Evolutionary conservation across 331 rosid genomes (phyloP).

Genomic region (Malus hybrid): DNA sequence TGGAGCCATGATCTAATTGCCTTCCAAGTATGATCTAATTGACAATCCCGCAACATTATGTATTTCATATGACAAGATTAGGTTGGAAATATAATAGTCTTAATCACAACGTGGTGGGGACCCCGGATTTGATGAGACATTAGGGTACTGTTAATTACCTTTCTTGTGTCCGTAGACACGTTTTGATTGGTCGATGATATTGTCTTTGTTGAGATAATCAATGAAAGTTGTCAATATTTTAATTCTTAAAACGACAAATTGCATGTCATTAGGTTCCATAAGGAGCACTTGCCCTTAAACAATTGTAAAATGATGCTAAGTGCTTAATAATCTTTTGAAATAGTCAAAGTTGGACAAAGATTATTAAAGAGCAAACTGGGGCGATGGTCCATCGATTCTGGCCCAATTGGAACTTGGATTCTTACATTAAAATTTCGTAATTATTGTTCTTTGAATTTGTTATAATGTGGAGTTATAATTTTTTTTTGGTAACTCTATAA

Average conservation of each 20-base stretch:
- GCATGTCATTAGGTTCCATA: conserved; percentile 16
- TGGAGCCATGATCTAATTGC: conserved; percentile 16
- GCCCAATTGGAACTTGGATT: no score
- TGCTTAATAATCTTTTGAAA: conserved; percentile 1
- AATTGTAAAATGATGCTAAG: conserved; percentile 5
- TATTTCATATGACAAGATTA: neutral
- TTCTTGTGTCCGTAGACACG: conserved; percentile 27
- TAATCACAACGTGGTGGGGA: conserved; percentile 26
- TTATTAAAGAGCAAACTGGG: neutral
- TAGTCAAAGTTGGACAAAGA: neutral
- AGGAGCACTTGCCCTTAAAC: conserved; percentile 8
- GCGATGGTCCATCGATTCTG: no score
- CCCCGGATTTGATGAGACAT: conserved; percentile 25
- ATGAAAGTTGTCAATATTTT: conserved; percentile 17
- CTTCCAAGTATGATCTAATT: neutral
- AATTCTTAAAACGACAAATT: conserved; percentile 14
- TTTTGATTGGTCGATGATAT: conserved; percentile 22
- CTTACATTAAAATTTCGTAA: no score
- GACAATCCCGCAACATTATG: conserved; percentile 4
- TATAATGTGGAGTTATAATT: no score
- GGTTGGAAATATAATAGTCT: neutral
- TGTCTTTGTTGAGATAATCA: conserved; percentile 24
- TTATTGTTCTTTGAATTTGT: no score
- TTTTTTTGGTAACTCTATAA: no score
- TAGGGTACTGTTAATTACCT: conserved; percentile 26